phyloP scores from a whole-genome alignment of 192 early-diverging fungal species.

The Phlyctochytrium arcticum region DNA sequence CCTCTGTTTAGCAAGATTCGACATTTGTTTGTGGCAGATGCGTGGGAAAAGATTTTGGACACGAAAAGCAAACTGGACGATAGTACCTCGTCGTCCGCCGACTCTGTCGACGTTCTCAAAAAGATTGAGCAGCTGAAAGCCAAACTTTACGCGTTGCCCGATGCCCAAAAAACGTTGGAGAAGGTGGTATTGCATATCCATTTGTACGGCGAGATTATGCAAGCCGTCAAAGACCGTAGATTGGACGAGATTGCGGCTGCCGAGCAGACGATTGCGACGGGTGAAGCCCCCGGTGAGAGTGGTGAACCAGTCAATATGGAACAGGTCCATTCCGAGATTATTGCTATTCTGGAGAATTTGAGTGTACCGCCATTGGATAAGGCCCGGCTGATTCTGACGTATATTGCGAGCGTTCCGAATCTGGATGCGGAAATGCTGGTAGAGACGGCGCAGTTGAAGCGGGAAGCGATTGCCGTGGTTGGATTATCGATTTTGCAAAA shows the following conservation, averaged over 20 bases:
- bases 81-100: conserved; percentile 4
- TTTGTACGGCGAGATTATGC: conserved; percentile 66
- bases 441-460: conserved; percentile 3
- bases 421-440: background rate
- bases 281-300: conserved; percentile 56
- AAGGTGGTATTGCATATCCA: conserved; percentile 56
- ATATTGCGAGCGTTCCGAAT: conserved; percentile 7
- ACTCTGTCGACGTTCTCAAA: background rate
- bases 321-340: conserved; percentile 8
- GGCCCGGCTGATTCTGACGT: conserved; percentile 62
- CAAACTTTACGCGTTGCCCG: conserved; percentile 13
- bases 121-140: conserved; percentile 22
- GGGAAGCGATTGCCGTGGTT: conserved; percentile 8
- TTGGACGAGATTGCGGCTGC: conserved; percentile 56
- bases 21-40: conserved; percentile 32
- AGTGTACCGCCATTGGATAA: conserved; percentile 46
- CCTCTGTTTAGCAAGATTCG: conserved; percentile 41
- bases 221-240: conserved; percentile 53
- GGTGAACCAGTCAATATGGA: conserved; percentile 36
- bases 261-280: conserved; percentile 71
- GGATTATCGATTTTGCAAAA: no score
- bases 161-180: conserved; percentile 15
- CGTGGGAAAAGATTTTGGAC: conserved; percentile 16
- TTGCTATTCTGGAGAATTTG: conserved; percentile 11
- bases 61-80: conserved; percentile 16